Evolutionary conservation across 768 basidiomycete species (phyloP).

Genomic region (Inosperma sp.): DNA sequence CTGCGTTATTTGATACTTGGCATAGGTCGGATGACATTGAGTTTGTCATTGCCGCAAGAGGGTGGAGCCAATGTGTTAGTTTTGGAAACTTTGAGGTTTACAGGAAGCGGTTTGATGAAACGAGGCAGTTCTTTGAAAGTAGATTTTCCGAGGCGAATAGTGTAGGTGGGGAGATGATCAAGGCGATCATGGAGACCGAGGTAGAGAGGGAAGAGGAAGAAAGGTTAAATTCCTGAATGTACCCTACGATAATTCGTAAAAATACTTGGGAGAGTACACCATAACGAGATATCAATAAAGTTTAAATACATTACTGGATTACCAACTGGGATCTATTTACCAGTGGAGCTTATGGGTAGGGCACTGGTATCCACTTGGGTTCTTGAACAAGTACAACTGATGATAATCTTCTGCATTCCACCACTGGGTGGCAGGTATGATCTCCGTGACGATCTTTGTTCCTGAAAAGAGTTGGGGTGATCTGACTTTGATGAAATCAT

Average conservation of each 20-base stretch:
- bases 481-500: not conserved
- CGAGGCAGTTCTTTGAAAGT: constrained; percentile 76
- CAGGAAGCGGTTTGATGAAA: constrained; percentile 71
- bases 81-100: constrained; percentile 93
- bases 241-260: too few relatives aligned
- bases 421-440: constrained; percentile 69
- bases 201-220: constrained; percentile 36
- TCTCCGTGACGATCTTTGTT: constrained; percentile 73
- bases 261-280: too few relatives aligned
- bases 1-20: constrained; percentile 69
- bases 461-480: constrained; percentile 12
- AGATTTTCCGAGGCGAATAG: constrained; percentile 83
- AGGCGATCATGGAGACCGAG: constrained; percentile 70
- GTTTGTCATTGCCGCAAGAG: constrained; percentile 88
- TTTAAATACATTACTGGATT: too few relatives aligned
- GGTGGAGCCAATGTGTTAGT: constrained; percentile 94
- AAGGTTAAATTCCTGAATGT: too few relatives aligned
- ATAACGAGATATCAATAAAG: too few relatives aligned
- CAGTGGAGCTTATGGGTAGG: constrained; percentile 84
- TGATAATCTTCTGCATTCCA: constrained; percentile 82
- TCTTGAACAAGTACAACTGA: constrained; percentile 78
- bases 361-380: constrained; percentile 88
- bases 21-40: constrained; percentile 89
- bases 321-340: too few relatives aligned
- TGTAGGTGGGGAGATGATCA: constrained; percentile 86